Percentiles rank a stretch among this genome's conserved stretches.
phyloP scores from a whole-genome alignment of 768 basidiomycete genomes.

The Lactarius sanguifluus region DNA sequence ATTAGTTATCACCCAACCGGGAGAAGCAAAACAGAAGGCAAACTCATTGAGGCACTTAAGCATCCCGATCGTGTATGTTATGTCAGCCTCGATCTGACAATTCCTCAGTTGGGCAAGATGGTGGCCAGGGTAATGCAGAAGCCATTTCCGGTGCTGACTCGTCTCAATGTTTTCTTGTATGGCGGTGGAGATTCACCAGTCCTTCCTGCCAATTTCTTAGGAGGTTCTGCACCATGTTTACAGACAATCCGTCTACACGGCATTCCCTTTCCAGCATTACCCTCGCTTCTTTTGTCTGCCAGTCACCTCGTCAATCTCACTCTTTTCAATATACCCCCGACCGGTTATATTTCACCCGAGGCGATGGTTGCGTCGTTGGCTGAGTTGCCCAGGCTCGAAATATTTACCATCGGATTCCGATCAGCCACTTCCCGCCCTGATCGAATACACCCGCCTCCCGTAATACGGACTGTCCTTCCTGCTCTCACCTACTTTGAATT shows the following conservation, averaged over 20 bases:
- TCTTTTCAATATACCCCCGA: neutral
- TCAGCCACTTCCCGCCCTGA: neutral
- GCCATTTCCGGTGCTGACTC: neutral
- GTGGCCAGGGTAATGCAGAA: neutral
- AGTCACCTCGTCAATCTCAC: neutral
- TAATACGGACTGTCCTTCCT: neutral
- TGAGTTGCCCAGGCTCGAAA: neutral
- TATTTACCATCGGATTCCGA: neutral
- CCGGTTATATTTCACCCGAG: neutral
- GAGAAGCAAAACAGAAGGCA: too few relatives aligned
- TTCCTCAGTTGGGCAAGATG: neutral
- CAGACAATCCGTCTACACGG: neutral
- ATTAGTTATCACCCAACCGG: neutral
- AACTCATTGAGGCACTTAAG: neutral
- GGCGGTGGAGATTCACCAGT: neutral
- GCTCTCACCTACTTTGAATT: neutral
- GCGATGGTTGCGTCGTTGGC: neutral
- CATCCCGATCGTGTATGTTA: neutral
- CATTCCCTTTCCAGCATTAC: neutral
- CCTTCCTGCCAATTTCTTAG: neutral
- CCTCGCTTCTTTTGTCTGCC: neutral
- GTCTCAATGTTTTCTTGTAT: rapidly evolving
- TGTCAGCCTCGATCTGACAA: neutral
- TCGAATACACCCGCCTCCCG: neutral
- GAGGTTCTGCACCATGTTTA: neutral